Base-by-base conservation (phyloP, 192 early-diverging fungal species). In the Glomus cerebriforme region DNA sequence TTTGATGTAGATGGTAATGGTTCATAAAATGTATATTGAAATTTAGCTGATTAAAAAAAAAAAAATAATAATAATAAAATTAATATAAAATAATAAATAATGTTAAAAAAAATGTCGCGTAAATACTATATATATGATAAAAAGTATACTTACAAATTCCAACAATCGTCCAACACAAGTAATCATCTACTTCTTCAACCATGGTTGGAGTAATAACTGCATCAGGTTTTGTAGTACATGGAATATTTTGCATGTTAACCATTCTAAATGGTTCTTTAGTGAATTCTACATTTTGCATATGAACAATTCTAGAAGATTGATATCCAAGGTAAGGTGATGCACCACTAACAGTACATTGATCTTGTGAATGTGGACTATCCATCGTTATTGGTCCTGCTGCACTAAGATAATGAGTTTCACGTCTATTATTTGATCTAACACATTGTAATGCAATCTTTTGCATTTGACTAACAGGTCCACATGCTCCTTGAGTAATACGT, bases 141-240 rank as follows among this genome's bases (percentile, higher is more conserved):
- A 83, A 81, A 19, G 81, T 81, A 79, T 84, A 92, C 73, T 85
- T 88, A 67, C 90, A 86, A 79, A 95, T 92, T 49, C 92, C 91
- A 68, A 95, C 93, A 67, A 95, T 93, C 3, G 93, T 95, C 93
- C 93, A 95, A 86, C 93, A 95, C 64, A 95, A 84, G 79, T 90
- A 92, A 76, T 95, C 93, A 81, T 93, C 92, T 17, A 93, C 86
- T 79, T 86, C 86, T 72, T 85, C 82, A 5, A 75, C 45, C 37
- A 54, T 78, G 19, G 64, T 45, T 34, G 77, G n/a, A 45, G 32
- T 2, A 29, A 22, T 47, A 10, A 26, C 26, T 54, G 2, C 17
- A 34, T 35, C 62, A 54, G n/a, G 29, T 17, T 45, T 59, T 0
- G 59, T 24, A 10, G 7, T 26, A 62, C 49, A 58, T 27, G 47